A percentile compares a stretch with the other conserved stretches of the same genome.
Evolutionary conservation across 345 rosid genomes (phyloP).

Genomic region (Aegle marmelos): DNA sequence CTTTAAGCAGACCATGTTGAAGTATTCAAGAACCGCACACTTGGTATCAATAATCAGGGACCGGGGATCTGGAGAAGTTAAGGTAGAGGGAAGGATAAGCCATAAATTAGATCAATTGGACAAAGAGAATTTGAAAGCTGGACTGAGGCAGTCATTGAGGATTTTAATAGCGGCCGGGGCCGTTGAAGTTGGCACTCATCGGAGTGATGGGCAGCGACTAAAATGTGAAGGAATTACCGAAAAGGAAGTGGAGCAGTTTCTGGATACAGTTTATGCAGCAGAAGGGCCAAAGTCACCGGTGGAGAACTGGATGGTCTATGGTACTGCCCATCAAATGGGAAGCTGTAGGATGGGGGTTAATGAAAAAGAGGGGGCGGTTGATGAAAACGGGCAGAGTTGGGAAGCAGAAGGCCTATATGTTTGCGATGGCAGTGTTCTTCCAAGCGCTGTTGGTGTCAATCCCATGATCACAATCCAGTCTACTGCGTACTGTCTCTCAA

Average conservation of each 20-base stretch:
- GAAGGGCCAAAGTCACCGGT: constrained; percentile 29
- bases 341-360: constrained; percentile 57
- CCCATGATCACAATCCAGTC: constrained; percentile 74
- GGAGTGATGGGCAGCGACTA: constrained; percentile 56
- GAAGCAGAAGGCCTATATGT: constrained; percentile 56
- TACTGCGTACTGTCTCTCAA: constrained; percentile 61
- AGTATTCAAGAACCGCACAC: constrained; percentile 56
- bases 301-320: constrained; percentile 39
- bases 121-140: constrained; percentile 42
- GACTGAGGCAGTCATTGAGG: constrained; percentile 49
- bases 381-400: constrained; percentile 59
- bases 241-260: constrained; percentile 41
- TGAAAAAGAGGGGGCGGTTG: constrained; percentile 49
- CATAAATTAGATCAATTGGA: constrained; percentile 30
- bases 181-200: constrained; percentile 58
- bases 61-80: constrained; percentile 48
- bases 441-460: constrained; percentile 65
- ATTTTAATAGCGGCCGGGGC: constrained; percentile 65
- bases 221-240: constrained; percentile 36
- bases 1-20: constrained; percentile 45
- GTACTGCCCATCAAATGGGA: constrained; percentile 69
- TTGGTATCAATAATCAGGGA: constrained; percentile 46
- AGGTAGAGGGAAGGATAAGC: constrained; percentile 37
- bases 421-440: constrained; percentile 60
- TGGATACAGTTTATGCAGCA: constrained; percentile 34